Percentiles rank a stretch among this genome's conserved stretches.
These are phyloP conservation scores for Mortierella sp. DNA, from an alignment of 371 early-diverging fungal species.

Conservation along the genomic window DNA sequence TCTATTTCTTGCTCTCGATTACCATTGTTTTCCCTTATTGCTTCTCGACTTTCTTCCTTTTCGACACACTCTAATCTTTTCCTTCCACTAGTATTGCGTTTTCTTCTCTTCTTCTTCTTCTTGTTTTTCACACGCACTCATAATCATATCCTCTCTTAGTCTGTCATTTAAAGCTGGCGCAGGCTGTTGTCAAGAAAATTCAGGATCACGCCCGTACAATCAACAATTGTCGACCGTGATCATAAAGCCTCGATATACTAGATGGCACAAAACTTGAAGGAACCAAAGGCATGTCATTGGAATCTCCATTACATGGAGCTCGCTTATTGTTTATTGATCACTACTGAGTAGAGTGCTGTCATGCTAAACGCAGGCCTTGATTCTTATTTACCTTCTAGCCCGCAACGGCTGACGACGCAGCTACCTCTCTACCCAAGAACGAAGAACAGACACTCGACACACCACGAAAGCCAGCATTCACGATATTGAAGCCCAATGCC, in stretches of 20 bases:
- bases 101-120: neutral
- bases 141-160: too few relatives aligned
- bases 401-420: conserved; percentile 1
- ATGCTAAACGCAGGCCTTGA: neutral
- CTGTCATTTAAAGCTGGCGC: conserved; percentile 2
- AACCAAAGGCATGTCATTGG: conserved; percentile 7
- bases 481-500: conserved; percentile 24
- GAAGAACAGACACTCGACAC: neutral
- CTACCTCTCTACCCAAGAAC: conserved; percentile 1
- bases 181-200: neutral
- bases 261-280: conserved; percentile 9
- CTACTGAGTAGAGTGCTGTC: neutral
- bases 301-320: neutral
- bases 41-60: too few relatives aligned
- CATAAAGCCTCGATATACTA: neutral
- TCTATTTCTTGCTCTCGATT: neutral
- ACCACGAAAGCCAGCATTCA: conserved; percentile 16
- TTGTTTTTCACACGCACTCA: neutral
- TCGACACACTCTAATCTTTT: neutral
- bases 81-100: too few relatives aligned
- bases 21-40: neutral
- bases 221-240: conserved; percentile 2
- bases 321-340: neutral
- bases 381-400: neutral
- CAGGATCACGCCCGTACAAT: conserved; percentile 5